Conservation (phyloP, 306 rosid species). For the Hippophae gyantsensis region DNA sequence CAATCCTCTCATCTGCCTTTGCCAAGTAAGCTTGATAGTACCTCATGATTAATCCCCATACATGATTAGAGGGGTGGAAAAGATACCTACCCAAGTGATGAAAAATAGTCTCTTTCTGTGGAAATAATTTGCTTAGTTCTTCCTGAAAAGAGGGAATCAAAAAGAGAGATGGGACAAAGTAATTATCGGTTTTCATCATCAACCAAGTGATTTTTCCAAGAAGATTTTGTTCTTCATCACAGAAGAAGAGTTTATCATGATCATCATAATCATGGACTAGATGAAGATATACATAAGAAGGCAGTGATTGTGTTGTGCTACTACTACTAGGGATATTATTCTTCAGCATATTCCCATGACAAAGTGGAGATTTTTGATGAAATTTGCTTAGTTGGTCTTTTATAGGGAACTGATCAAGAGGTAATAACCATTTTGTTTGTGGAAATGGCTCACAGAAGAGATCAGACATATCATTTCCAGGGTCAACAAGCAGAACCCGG, state of each 20-base stretch:
- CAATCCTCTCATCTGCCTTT: slow-evolving; percentile 49
- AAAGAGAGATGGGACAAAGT: slow-evolving; percentile 58
- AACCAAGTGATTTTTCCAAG: slow-evolving; percentile 49
- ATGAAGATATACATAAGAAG: slow-evolving; percentile 49
- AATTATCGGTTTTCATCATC: slow-evolving; percentile 56
- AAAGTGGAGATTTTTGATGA: slow-evolving; percentile 36
- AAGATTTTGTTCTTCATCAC: slow-evolving; percentile 52
- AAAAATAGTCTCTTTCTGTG: slow-evolving; percentile 50
- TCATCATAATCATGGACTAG: slow-evolving; percentile 59
- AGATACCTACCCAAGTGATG: slow-evolving; percentile 65
- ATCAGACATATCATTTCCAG: slow-evolving; percentile 55
- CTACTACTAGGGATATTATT: slow-evolving; percentile 5
- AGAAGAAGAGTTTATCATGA: slow-evolving; percentile 69
- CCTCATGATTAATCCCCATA: slow-evolving; percentile 62
- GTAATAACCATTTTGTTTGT: slow-evolving; percentile 52
- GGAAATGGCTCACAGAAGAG: slow-evolving; percentile 76
- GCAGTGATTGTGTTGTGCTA: slow-evolving; percentile 13
- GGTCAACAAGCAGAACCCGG: slow-evolving; percentile 72
- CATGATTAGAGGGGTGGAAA: slow-evolving; percentile 56
- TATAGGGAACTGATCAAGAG: slow-evolving; percentile 42
- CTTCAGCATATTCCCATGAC: slow-evolving; percentile 55
- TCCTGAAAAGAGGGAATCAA: slow-evolving; percentile 56
- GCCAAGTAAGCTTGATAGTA: slow-evolving; percentile 54
- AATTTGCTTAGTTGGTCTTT: slow-evolving; percentile 23
- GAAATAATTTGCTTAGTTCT: slow-evolving; percentile 49